These are phyloP conservation scores for Antrodiella citrinella DNA, from an alignment of 768 basidiomycete genomes.

Conservation along the genomic window DNA sequence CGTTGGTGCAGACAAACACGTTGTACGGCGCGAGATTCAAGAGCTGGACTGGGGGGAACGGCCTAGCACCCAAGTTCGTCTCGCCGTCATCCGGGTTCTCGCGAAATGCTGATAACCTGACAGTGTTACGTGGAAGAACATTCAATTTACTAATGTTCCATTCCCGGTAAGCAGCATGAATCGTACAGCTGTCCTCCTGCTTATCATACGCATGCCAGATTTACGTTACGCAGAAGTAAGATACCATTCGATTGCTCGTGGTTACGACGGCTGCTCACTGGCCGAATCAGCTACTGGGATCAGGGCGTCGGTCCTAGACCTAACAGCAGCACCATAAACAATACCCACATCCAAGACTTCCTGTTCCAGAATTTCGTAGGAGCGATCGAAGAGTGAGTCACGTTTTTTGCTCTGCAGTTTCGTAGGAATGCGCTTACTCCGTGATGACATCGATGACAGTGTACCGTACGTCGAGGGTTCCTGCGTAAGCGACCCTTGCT, in stretches of 20 bases:
- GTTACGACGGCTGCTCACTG: neutral
- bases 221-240: conserved; percentile 55
- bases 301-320: conserved; percentile 41
- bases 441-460: too few relatives aligned
- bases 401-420: too few relatives aligned
- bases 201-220: conserved; percentile 29
- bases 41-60: conserved; percentile 60
- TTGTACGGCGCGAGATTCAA: conserved; percentile 60
- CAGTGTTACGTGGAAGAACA: conserved; percentile 54
- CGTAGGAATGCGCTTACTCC: too few relatives aligned
- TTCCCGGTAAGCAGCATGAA: conserved; percentile 35
- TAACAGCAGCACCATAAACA: conserved; percentile 36
- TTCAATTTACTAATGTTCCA: conserved; percentile 40
- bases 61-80: conserved; percentile 42
- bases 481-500: conserved; percentile 53
- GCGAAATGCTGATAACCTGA: neutral
- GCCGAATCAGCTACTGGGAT: conserved; percentile 48
- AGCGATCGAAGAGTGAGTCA: conserved; percentile 35
- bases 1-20: conserved; percentile 31
- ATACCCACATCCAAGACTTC: conserved; percentile 50
- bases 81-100: neutral
- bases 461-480: conserved; percentile 47
- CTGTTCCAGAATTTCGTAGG: conserved; percentile 47
- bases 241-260: neutral
- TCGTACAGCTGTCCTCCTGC: neutral